A percentile compares a stretch with the other conserved stretches of the same genome.
These are phyloP conservation scores for Tremellales sp. DNA, from an alignment of 1,284 basidiomycete species.

Conservation along the genomic window DNA sequence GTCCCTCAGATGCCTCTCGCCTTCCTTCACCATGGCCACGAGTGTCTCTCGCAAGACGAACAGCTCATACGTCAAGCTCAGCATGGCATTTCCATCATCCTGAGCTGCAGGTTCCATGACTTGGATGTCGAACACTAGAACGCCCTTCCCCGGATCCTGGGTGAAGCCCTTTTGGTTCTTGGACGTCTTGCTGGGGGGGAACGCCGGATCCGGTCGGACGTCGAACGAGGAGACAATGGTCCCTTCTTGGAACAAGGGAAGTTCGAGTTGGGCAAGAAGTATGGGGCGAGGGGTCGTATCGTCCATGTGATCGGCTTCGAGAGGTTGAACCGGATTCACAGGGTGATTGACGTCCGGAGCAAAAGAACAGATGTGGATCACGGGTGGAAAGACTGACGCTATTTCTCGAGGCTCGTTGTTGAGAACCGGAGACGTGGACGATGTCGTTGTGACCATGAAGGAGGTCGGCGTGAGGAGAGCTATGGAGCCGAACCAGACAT, in stretches of 20 bases:
- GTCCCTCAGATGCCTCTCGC: constrained; percentile 31
- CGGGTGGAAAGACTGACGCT: constrained; percentile 26
- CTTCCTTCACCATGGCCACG: constrained; percentile 45
- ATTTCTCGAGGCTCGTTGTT: constrained; percentile 12
- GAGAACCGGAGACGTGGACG: constrained; percentile 21
- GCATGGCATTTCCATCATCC: not conserved
- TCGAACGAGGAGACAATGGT: constrained; percentile 29
- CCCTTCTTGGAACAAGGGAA: constrained; percentile 28
- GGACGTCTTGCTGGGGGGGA: constrained; percentile 21
- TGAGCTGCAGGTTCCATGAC: constrained; percentile 13
- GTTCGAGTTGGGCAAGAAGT: constrained; percentile 28
- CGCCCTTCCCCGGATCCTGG: constrained; percentile 38
- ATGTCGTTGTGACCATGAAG: constrained; percentile 34
- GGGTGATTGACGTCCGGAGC: constrained; percentile 19
- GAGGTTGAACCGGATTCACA: constrained; percentile 27
- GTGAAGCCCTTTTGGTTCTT: constrained; percentile 36
- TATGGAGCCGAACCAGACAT: constrained; percentile 33
- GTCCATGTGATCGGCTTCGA: constrained; percentile 26
- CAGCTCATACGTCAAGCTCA: constrained; percentile 51
- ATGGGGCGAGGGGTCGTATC: constrained; percentile 33
- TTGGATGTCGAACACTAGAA: constrained; percentile 43
- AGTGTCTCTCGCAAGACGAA: constrained; percentile 53
- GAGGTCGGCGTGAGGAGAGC: constrained; percentile 29
- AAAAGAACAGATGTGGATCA: constrained; percentile 41
- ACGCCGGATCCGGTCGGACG: constrained; percentile 46